Conservation (phyloP, 352 stramenopile genomes). For the Aphanomyces invadans region DNA sequence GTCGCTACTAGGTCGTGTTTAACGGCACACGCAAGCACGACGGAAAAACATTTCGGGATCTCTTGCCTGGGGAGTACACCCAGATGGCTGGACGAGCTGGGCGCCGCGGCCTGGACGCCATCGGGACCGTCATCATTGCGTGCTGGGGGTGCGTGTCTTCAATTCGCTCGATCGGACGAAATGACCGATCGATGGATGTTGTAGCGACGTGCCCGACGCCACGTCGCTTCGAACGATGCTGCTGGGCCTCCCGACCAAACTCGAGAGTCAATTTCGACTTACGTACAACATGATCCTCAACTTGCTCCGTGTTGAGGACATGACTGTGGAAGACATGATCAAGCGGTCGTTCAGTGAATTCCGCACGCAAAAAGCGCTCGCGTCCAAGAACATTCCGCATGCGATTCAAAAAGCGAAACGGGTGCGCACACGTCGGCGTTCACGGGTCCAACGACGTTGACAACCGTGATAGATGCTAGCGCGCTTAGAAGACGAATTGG, state of each 20-base stretch:
- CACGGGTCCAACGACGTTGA: background rate
- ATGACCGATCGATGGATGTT: slow-evolving; percentile 30
- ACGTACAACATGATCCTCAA: slow-evolving; percentile 99
- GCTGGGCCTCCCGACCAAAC: slow-evolving; percentile 89
- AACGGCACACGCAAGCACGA: slow-evolving; percentile 96
- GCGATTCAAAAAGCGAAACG: slow-evolving; percentile 57
- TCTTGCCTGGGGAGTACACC: slow-evolving; percentile 93
- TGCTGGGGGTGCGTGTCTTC: slow-evolving; percentile 90
- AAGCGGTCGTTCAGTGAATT: slow-evolving; percentile 97
- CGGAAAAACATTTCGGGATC: slow-evolving; percentile 93
- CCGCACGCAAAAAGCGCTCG: slow-evolving; percentile 77
- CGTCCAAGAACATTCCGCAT: slow-evolving; percentile 63
- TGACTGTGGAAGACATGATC: slow-evolving; percentile 97
- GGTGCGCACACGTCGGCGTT: slow-evolving; percentile 38
- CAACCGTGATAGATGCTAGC: slow-evolving; percentile 13
- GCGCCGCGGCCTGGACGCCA: slow-evolving; percentile 95
- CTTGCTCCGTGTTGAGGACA: slow-evolving; percentile 96
- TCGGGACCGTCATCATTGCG: slow-evolving; percentile 96
- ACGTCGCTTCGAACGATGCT: slow-evolving; percentile 92
- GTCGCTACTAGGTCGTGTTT: slow-evolving; percentile 82
- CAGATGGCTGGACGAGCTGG: slow-evolving; percentile 96
- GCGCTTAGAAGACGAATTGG: slow-evolving; percentile 1
- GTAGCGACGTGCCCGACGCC: slow-evolving; percentile 20
- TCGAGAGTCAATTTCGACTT: slow-evolving; percentile 97
- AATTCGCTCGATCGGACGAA: slow-evolving; percentile 60